Conservation (phyloP, 2,329 filamentous ascomycete species). For the Colletotrichum shisoi region DNA sequence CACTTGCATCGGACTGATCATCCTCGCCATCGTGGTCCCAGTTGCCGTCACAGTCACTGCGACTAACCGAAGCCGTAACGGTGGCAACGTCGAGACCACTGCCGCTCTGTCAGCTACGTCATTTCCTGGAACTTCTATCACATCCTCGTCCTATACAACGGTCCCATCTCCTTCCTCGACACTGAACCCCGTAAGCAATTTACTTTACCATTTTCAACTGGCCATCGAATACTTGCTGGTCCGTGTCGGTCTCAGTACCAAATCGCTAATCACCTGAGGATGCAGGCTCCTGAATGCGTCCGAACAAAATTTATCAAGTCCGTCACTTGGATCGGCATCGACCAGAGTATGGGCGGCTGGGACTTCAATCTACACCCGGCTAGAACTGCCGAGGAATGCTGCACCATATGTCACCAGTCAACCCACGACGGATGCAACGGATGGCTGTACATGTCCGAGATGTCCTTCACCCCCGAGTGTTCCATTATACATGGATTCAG, state of each 20-base stretch:
- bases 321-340: constrained; percentile 39
- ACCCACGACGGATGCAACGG: constrained; percentile 38
- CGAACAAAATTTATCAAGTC: constrained; percentile 23
- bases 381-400: constrained; percentile 36
- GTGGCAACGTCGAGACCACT: not conserved
- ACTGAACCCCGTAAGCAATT: constrained; percentile 10
- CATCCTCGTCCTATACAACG: not conserved
- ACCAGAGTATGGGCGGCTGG: constrained; percentile 23
- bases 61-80: not conserved
- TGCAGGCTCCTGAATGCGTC: constrained; percentile 25
- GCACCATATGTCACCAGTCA: constrained; percentile 34
- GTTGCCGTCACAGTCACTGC: not conserved
- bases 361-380: constrained; percentile 31
- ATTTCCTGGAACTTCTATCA: not conserved
- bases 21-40: constrained; percentile 4
- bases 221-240: not conserved
- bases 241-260: not conserved
- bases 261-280: not conserved
- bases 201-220: not conserved
- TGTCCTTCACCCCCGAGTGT: constrained; percentile 29
- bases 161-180: constrained; percentile 3
- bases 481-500: constrained; percentile 37
- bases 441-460: constrained; percentile 36
- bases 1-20: constrained; percentile 43
- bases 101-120: not conserved